Base-by-base conservation (phyloP, 495 filamentous ascomycete species). In the Xylaria bambusicola region DNA sequence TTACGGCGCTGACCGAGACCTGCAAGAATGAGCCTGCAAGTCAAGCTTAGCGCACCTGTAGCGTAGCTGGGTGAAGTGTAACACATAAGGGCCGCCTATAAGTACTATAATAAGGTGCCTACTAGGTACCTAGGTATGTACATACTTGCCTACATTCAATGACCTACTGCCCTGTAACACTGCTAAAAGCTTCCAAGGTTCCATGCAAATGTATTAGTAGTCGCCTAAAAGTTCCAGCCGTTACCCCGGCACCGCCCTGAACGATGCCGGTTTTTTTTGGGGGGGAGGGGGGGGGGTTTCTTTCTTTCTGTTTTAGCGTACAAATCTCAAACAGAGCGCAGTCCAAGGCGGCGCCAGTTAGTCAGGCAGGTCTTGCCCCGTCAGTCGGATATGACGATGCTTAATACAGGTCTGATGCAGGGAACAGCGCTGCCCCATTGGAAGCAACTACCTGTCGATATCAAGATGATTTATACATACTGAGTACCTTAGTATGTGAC, bases 1-100 rank as follows among this genome's bases (percentile, higher is more conserved):
- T 53, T 60, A 60, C 57, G 49, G 57, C 48, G 57, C 49, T 50
- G 56, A 41, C 29, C 47, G 47, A 51, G 47, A 59, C 53, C 44
- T 56, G 44, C 53, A 48, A 46, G 26, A 40, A 24, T 29, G 31
- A 26, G 27, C 53, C 53, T 56, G 35, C 45, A 50, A 58, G 33
- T 40, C 46, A 40, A 45, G 46, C 55, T 33, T 57, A 38, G 42
- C 31, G 12, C n/a, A n/a, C n/a, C n/a, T n/a, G n/a, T n/a, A n/a
- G n/a, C n/a, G n/a, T n/a, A n/a, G n/a, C n/a, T n/a, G n/a, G n/a
- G n/a, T n/a, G n/a, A n/a, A n/a, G n/a, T n/a, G n/a, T n/a, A n/a
- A n/a, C n/a, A n/a, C 10, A 33, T 49, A 49, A 49, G 46, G 15
- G 23, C 44, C 31, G 29, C 44, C 1, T 27, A 24, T 27, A 12